Base-by-base conservation (phyloP, 257 asterid genomes). In the Penstemon eatonii region DNA sequence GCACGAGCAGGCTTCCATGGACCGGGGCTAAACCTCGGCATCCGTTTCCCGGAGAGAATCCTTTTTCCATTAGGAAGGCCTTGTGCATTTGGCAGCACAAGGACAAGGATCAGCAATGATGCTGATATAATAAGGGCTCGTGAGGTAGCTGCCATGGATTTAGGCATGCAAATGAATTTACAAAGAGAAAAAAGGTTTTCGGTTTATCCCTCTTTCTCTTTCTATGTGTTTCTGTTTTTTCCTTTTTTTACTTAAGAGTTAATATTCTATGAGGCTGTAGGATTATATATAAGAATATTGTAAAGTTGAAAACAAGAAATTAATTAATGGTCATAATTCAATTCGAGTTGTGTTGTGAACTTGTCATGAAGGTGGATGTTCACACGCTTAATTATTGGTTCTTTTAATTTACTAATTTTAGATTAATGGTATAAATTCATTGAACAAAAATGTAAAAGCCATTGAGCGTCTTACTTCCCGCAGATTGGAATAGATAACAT, bases 1-100 rank as follows among this genome's bases (percentile, higher is more conserved):
- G 86, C 91, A 19, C 66, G 79, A 36, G 83, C 88, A 19, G 75
- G 44, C 52, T 71, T 83, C 88, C 88, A 85, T 0, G 73, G 75
- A 3, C 68, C 63, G 3, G 75, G 39, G 0, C 6, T 5, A 63
- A 55, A 73, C 8, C 8, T 49, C 6, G 7, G 8, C 53, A 33
- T 11, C 6, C 7, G 6, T 9, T 25, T 7, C 4, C 44, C 45
- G 46, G 68, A 52, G n/a, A 63, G 11, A 9, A 42, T 37, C 12
- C 8, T 18, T 19, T 5, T 7, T 4, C 37, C 40, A 4, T 52
- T 8, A 2, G 44, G 43, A 6, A 15, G 33, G 60, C 65, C 51
- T 39, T 47, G 12, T 40, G 81, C 73, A 8, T 49, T 18, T 54
- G 73, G 70, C 62, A 75, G 44, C 39, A 64, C 68, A 71, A 73